A percentile compares a stretch with the other conserved stretches of the same genome.
phyloP scores from a whole-genome alignment of 768 basidiomycete genomes.

The Phaeotremella skinneri region DNA sequence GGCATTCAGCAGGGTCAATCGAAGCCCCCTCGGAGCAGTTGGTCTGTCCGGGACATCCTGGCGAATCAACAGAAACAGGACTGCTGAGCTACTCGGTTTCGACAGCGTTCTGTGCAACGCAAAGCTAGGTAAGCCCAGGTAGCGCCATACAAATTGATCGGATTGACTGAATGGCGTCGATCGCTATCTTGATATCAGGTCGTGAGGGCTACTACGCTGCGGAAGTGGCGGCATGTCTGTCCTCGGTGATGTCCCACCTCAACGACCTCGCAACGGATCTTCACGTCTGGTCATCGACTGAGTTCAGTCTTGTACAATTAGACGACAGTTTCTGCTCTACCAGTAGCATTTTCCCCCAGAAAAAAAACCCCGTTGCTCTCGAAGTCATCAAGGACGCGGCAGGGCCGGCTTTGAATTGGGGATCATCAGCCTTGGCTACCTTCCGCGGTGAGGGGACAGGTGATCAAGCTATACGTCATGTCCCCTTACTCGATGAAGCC shows the following conservation, averaged over 20 bases:
- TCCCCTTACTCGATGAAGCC: conserved; percentile 12
- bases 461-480: conserved; percentile 12
- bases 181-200: no score
- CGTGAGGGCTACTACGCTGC: conserved; percentile 18
- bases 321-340: conserved; percentile 14
- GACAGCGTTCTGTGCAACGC: conserved; percentile 7
- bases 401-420: conserved; percentile 13
- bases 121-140: no score
- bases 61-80: conserved; percentile 12
- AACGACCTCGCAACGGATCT: conserved; percentile 17
- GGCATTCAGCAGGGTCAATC: conserved; percentile 3
- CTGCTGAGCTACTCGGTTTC: conserved; percentile 11
- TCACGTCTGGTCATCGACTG: conserved; percentile 4
- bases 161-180: no score
- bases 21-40: conserved; percentile 12
- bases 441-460: conserved; percentile 19
- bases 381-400: conserved; percentile 8
- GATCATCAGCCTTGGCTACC: conserved; percentile 5
- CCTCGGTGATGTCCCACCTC: conserved; percentile 12
- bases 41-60: conserved; percentile 15
- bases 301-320: conserved; percentile 10
- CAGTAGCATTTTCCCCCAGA: conserved; percentile 17
- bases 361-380: conserved; percentile 12
- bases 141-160: no score
- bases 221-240: conserved; percentile 12